Evolutionary conservation across 495 filamentous ascomycete species (phyloP).

Genomic region (Thermothielavioides terrestris): DNA sequence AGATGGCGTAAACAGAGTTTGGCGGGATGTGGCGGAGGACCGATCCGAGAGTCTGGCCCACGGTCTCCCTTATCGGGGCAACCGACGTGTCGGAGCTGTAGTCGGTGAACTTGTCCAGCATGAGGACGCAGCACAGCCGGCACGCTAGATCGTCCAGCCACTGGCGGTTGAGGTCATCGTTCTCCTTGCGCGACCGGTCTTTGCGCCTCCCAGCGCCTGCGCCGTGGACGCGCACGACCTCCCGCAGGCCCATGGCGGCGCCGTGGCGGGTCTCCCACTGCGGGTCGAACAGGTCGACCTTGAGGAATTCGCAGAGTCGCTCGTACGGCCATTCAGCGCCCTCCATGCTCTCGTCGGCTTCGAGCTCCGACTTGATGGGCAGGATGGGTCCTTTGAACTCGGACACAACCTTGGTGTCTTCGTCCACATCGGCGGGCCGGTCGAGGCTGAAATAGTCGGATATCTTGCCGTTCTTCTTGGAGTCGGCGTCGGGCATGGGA

Average conservation of each 20-base stretch:
- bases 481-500: constrained; percentile 49
- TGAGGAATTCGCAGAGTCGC: constrained; percentile 85
- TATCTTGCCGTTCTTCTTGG: constrained; percentile 60
- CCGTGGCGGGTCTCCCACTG: constrained; percentile 98
- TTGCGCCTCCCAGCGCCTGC: constrained; percentile 74
- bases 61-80: constrained; percentile 89
- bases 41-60: constrained; percentile 90
- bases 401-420: constrained; percentile 84
- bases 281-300: constrained; percentile 83
- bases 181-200: constrained; percentile 62
- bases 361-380: constrained; percentile 53
- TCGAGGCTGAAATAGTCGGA: constrained; percentile 90
- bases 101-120: constrained; percentile 95
- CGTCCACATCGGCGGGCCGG: constrained; percentile 59
- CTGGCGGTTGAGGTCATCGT: constrained; percentile 65
- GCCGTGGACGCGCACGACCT: constrained; percentile 86
- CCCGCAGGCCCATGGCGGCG: constrained; percentile 88
- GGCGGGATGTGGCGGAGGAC: constrained; percentile 72
- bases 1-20: constrained; percentile 67
- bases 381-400: constrained; percentile 80
- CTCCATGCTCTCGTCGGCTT: constrained; percentile 61
- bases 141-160: constrained; percentile 94
- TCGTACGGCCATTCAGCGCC: constrained; percentile 92
- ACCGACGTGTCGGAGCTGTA: constrained; percentile 97
- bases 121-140: constrained; percentile 85